phyloP scores from a whole-genome alignment of 805 yeast species.

The Sugiyamaella qingdaonensis region DNA sequence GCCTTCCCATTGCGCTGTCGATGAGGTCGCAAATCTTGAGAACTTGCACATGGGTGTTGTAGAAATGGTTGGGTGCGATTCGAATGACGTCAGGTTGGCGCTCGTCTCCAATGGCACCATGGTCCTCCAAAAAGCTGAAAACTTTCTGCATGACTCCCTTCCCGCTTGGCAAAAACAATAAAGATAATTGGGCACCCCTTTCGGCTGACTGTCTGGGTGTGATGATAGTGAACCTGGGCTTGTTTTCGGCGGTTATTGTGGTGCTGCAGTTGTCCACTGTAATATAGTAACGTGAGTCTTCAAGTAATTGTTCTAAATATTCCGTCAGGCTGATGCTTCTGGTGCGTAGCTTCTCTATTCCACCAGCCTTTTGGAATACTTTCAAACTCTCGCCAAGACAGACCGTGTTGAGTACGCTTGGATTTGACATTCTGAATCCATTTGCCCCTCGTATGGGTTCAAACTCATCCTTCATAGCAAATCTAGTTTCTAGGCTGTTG shows the following conservation, averaged over 20 bases:
- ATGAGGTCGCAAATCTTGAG: constrained; percentile 43
- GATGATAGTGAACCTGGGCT: constrained; percentile 57
- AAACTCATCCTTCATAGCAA: constrained; percentile 73
- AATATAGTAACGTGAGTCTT: constrained; percentile 44
- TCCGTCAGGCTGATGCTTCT: constrained; percentile 57
- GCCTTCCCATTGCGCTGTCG: constrained; percentile 30
- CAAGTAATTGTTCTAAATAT: constrained; percentile 49
- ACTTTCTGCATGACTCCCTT: constrained; percentile 60
- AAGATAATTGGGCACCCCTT: constrained; percentile 80
- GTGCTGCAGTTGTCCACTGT: constrained; percentile 23
- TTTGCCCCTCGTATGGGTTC: constrained; percentile 82
- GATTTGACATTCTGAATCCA: constrained; percentile 87
- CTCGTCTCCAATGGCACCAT: constrained; percentile 80
- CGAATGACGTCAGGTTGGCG: constrained; percentile 87
- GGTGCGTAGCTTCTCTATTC: constrained; percentile 51
- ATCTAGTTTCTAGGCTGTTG: constrained; percentile 63
- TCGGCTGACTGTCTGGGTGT: constrained; percentile 60
- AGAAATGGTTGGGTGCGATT: constrained; percentile 81
- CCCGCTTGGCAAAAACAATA: constrained; percentile 55
- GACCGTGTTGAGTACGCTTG: constrained; percentile 81
- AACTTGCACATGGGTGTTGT: constrained; percentile 71
- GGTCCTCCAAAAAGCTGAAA: constrained; percentile 42
- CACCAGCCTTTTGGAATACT: constrained; percentile 57
- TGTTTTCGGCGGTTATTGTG: neutral
- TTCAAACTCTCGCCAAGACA: constrained; percentile 64